phyloP scores from a whole-genome alignment of 371 early-diverging fungal genomes.

The Fennellomyces sp. region DNA sequence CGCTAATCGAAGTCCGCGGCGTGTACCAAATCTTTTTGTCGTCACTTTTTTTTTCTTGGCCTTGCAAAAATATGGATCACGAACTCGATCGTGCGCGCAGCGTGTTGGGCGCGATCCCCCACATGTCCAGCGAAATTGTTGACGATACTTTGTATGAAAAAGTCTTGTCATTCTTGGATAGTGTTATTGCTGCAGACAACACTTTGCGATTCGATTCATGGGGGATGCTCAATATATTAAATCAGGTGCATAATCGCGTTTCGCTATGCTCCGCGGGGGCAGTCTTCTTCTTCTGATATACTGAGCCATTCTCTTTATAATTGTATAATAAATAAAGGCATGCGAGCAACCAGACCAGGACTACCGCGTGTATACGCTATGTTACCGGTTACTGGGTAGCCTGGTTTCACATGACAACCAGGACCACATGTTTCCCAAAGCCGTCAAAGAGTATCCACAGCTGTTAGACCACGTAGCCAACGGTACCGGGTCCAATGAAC shows the following conservation, averaged over 20 bases:
- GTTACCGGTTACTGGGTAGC: constrained; percentile 40
- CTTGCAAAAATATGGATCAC: constrained; percentile 3
- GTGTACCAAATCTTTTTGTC: neutral
- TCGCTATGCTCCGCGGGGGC: neutral
- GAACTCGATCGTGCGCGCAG: constrained; percentile 30
- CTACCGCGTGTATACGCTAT: constrained; percentile 37
- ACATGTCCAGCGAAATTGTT: constrained; percentile 43
- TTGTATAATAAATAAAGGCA: constrained; percentile 16
- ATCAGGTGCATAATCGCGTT: constrained; percentile 13
- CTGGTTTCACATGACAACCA: constrained; percentile 15
- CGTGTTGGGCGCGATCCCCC: constrained; percentile 36
- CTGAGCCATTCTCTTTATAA: neutral
- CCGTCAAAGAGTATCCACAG: constrained; percentile 7
- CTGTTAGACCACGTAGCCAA: constrained; percentile 15
- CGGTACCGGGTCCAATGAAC: constrained; percentile 29
- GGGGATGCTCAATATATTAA: constrained; percentile 22
- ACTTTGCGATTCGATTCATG: constrained; percentile 14
- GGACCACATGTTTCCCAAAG: constrained; percentile 15
- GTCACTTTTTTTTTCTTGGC: neutral
- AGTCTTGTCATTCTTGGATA: constrained; percentile 34
- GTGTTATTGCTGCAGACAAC: constrained; percentile 15
- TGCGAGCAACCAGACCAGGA: constrained; percentile 38
- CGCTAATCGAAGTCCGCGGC: neutral
- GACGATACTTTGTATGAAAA: constrained; percentile 54
- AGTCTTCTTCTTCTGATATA: neutral